These are phyloP conservation scores for Kalmusia sp. DNA, from an alignment of 2,329 filamentous ascomycete species.

Conservation along the genomic window DNA sequence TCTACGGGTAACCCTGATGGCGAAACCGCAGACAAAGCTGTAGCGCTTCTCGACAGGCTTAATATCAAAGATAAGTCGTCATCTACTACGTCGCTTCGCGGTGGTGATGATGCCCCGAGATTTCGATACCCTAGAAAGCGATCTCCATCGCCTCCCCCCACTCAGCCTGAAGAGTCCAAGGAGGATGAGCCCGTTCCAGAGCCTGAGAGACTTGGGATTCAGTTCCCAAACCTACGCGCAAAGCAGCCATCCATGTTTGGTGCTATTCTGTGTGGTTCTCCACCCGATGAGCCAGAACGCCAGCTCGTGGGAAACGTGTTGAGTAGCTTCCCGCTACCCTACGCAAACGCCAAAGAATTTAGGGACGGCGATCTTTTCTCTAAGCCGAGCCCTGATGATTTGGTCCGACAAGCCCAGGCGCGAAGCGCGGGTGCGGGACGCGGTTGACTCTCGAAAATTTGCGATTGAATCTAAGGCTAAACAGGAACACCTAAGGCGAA, in stretches of 20 bases:
- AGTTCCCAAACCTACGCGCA: slow-evolving; percentile 51
- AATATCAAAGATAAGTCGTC: slow-evolving; percentile 25
- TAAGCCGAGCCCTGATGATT: slow-evolving; percentile 89
- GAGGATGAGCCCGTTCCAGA: slow-evolving; percentile 15
- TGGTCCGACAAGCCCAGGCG: slow-evolving; percentile 81
- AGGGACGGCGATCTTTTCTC: slow-evolving; percentile 70
- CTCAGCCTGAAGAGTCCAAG: slow-evolving; percentile 23
- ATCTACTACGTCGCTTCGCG: neutral
- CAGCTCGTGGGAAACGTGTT: neutral
- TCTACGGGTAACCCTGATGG: slow-evolving; percentile 13
- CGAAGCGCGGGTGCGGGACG: slow-evolving; percentile 51
- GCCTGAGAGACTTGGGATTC: slow-evolving; percentile 25
- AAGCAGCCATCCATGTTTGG: slow-evolving; percentile 59
- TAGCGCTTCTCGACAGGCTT: slow-evolving; percentile 55
- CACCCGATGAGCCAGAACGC: slow-evolving; percentile 12
- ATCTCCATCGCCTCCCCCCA: slow-evolving; percentile 38
- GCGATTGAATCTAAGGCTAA: slow-evolving; percentile 18
- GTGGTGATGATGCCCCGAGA: neutral
- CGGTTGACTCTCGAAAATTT: slow-evolving; percentile 30
- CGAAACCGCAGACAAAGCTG: slow-evolving; percentile 39
- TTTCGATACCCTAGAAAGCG: slow-evolving; percentile 26
- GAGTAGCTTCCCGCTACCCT: slow-evolving; percentile 48
- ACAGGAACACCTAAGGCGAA: slow-evolving; percentile 30
- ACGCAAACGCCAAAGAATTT: slow-evolving; percentile 40
- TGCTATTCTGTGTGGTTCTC: slow-evolving; percentile 55